These are phyloP conservation scores for Coniophora puteana DNA, from an alignment of 1,284 basidiomycete species.

Conservation along the genomic window DNA sequence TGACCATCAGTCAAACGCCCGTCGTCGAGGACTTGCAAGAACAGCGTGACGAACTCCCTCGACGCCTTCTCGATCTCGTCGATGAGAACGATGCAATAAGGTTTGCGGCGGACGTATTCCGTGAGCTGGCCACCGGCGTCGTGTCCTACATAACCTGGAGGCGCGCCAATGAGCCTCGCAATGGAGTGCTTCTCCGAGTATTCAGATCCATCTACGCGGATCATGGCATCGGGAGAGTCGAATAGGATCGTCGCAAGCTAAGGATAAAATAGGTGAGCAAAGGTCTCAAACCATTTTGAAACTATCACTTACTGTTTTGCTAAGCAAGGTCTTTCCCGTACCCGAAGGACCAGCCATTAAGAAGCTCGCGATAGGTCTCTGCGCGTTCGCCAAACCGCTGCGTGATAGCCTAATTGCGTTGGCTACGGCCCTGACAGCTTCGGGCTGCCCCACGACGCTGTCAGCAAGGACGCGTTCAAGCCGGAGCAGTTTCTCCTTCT, in stretches of 20 bases:
- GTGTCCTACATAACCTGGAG: constrained; percentile 91
- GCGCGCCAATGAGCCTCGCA: constrained; percentile 85
- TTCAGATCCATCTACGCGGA: constrained; percentile 88
- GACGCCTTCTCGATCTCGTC: constrained; percentile 92
- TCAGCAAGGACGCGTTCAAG: constrained; percentile 68
- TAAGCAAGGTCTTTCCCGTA: constrained; percentile 84
- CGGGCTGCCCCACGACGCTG: constrained; percentile 85
- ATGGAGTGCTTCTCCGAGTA: constrained; percentile 95
- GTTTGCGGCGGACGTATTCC: constrained; percentile 87
- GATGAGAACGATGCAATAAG: constrained; percentile 78
- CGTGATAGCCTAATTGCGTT: constrained; percentile 90
- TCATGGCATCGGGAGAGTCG: constrained; percentile 87
- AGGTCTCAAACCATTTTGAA: background rate
- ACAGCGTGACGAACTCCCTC: constrained; percentile 86
- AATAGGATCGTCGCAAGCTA: constrained; percentile 86
- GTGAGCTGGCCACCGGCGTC: constrained; percentile 90
- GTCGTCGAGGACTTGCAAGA: constrained; percentile 94
- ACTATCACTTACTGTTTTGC: constrained; percentile 74
- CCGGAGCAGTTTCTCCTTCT: constrained; percentile 85
- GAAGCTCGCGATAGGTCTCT: constrained; percentile 90
- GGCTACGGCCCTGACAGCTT: constrained; percentile 86
- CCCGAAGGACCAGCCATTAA: constrained; percentile 93
- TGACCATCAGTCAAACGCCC: constrained; percentile 91
- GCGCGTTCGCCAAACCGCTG: constrained; percentile 82
- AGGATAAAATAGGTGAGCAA: constrained; percentile 12